phyloP scores from a whole-genome alignment of 2,329 filamentous ascomycete genomes.

The Aspergillus japonicus region DNA sequence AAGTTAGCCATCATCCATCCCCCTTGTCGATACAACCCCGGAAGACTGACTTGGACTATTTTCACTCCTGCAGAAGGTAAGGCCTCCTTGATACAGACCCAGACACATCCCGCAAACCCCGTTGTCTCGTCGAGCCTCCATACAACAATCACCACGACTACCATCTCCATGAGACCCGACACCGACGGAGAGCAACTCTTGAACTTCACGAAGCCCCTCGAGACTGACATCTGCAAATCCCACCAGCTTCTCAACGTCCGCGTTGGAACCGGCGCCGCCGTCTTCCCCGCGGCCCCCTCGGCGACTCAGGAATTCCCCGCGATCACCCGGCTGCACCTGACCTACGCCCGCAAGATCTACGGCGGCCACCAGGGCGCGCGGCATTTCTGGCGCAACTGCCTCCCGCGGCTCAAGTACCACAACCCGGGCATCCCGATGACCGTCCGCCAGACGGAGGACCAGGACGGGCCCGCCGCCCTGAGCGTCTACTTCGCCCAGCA shows the following conservation, averaged over 20 bases:
- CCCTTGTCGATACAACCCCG: neutral
- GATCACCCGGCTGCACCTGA: slow-evolving; percentile 45
- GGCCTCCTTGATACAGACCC: slow-evolving; percentile 5
- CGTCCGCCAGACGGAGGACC: slow-evolving; percentile 65
- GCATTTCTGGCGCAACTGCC: slow-evolving; percentile 82
- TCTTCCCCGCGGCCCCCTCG: slow-evolving; percentile 58
- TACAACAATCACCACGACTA: neutral
- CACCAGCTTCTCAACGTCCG: slow-evolving; percentile 70
- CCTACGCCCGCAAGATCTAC: slow-evolving; percentile 46
- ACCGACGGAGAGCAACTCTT: neutral
- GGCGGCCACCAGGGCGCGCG: slow-evolving; percentile 52
- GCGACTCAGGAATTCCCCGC: slow-evolving; percentile 36
- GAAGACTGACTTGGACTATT: slow-evolving; percentile 2
- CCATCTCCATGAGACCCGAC: neutral
- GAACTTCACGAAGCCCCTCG: neutral
- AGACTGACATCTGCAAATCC: neutral
- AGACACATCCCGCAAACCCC: neutral
- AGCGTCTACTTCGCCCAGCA: slow-evolving; percentile 44
- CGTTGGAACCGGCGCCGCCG: slow-evolving; percentile 77
- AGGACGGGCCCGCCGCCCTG: slow-evolving; percentile 42
- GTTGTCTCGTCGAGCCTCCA: neutral
- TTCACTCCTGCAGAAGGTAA: slow-evolving; percentile 30
- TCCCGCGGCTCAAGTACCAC: slow-evolving; percentile 89
- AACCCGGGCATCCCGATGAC: slow-evolving; percentile 85
- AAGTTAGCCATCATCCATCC: slow-evolving; percentile 21